A percentile compares a stretch with the other conserved stretches of the same genome.
Conservation (phyloP, 2,329 filamentous ascomycete species). For the Aspergillus nomiae region DNA sequence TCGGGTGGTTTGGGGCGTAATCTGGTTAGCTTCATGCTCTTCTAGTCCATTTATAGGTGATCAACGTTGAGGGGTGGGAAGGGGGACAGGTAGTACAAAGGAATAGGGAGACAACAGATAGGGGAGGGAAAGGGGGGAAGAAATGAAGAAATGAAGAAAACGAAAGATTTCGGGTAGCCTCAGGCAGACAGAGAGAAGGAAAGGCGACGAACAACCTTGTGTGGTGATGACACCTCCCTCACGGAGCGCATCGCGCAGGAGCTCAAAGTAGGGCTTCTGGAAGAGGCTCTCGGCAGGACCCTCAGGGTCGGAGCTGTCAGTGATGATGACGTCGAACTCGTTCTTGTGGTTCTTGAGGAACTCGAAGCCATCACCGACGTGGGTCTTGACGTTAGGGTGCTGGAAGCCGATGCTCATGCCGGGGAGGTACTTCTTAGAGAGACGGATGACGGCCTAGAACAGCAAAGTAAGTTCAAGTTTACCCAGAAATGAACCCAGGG, state of each 20-base stretch:
- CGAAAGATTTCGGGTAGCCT: constrained; percentile 56
- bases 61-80: constrained; percentile 8
- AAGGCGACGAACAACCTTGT: constrained; percentile 98
- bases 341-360: constrained; percentile 97
- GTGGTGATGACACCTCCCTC: constrained; percentile 98
- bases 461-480: neutral
- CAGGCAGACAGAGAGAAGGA: constrained; percentile 44
- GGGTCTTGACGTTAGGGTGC: constrained; percentile 89
- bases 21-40: constrained; percentile 26
- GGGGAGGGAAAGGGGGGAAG: constrained; percentile 3
- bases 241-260: constrained; percentile 83
- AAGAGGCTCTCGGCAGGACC: constrained; percentile 95
- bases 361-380: constrained; percentile 98
- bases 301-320: constrained; percentile 95
- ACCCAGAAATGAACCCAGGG: neutral
- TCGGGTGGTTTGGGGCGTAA: constrained; percentile 34
- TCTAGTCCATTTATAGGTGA: neutral
- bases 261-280: constrained; percentile 98
- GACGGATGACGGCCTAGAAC: constrained; percentile 81
- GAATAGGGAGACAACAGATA: neutral
- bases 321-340: constrained; percentile 98
- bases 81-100: constrained; percentile 10
- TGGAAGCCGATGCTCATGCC: constrained; percentile 91
- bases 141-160: constrained; percentile 13
- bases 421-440: constrained; percentile 97